A percentile compares a stretch with the other conserved stretches of the same genome.
These are phyloP conservation scores for Aureobasidium melanogenum DNA, from an alignment of 2,329 filamentous ascomycete genomes.

Conservation along the genomic window DNA sequence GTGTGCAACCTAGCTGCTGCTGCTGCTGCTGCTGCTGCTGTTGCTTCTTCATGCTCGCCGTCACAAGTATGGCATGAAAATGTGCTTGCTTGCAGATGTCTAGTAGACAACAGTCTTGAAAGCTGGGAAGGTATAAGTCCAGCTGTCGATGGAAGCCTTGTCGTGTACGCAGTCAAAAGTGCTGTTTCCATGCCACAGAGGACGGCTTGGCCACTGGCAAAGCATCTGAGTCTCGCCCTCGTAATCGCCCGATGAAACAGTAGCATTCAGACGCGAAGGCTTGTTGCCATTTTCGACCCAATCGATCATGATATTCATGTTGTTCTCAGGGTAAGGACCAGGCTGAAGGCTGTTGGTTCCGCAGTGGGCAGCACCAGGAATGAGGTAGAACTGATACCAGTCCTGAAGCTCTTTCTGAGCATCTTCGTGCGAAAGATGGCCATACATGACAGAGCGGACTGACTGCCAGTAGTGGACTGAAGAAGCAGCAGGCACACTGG, in stretches of 20 bases:
- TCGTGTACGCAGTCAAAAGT: constrained; percentile 32
- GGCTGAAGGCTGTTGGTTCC: constrained; percentile 31
- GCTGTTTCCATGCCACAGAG: constrained; percentile 30
- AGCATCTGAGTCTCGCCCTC: constrained; percentile 29
- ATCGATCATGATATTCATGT: constrained; percentile 39
- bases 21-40: too few relatives aligned
- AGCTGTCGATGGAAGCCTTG: constrained; percentile 31
- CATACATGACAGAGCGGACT: constrained; percentile 43
- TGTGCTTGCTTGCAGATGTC: neutral
- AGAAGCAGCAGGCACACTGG: constrained; percentile 43
- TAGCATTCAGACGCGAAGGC: constrained; percentile 37
- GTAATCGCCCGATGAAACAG: constrained; percentile 19
- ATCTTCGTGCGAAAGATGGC: neutral
- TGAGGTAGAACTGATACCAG: constrained; percentile 48
- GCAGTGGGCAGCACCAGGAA: constrained; percentile 48
- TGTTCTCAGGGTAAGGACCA: constrained; percentile 36
- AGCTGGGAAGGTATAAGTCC: constrained; percentile 32
- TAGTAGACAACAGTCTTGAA: constrained; percentile 33
- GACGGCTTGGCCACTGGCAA: constrained; percentile 37
- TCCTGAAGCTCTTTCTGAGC: constrained; percentile 32
- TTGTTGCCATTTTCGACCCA: constrained; percentile 44
- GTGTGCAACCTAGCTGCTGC: too few relatives aligned
- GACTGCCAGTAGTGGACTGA: constrained; percentile 49
- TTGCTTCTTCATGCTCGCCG: neutral
- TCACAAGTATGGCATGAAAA: neutral